These are phyloP conservation scores for Phytophthora foliorum DNA, from an alignment of 352 stramenopile genomes.

Conservation along the genomic window DNA sequence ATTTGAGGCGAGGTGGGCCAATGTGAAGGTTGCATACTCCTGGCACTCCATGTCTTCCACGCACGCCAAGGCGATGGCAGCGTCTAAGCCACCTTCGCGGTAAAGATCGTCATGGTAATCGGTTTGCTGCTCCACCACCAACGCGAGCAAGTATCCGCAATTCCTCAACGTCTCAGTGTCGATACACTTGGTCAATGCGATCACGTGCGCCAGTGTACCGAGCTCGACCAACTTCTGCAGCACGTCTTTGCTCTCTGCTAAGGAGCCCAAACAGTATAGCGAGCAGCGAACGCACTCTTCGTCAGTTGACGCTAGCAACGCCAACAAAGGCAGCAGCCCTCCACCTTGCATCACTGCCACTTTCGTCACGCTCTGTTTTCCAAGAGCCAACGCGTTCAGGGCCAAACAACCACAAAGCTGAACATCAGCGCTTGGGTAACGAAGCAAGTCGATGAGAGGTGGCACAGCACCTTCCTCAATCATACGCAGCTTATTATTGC, in stretches of 20 bases:
- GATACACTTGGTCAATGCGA: slow-evolving; percentile 79
- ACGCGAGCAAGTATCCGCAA: slow-evolving; percentile 94
- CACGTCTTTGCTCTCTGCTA: slow-evolving; percentile 94
- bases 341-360: slow-evolving; percentile 91
- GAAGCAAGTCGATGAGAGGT: slow-evolving; percentile 93
- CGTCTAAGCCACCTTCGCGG: slow-evolving; percentile 88
- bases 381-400: slow-evolving; percentile 92
- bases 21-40: slow-evolving; percentile 96
- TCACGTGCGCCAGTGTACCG: slow-evolving; percentile 83
- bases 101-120: slow-evolving; percentile 95
- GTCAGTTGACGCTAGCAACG: slow-evolving; percentile 88
- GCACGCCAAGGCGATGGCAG: slow-evolving; percentile 90
- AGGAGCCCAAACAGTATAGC: slow-evolving; percentile 94
- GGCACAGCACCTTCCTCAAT: slow-evolving; percentile 94
- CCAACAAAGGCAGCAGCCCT: slow-evolving; percentile 90
- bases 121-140: slow-evolving; percentile 90
- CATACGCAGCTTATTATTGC: slow-evolving; percentile 94
- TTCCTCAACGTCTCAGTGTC: slow-evolving; percentile 95
- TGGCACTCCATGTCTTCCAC: slow-evolving; percentile 97
- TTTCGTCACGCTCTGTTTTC: slow-evolving; percentile 90
- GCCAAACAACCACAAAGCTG: slow-evolving; percentile 94
- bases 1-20: slow-evolving; percentile 96
- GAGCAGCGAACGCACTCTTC: slow-evolving; percentile 91
- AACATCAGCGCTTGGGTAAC: slow-evolving; percentile 95
- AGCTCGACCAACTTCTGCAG: slow-evolving; percentile 93